Evolutionary conservation across 805 yeast genomes (phyloP).

Genomic region (Candida wancherniae): DNA sequence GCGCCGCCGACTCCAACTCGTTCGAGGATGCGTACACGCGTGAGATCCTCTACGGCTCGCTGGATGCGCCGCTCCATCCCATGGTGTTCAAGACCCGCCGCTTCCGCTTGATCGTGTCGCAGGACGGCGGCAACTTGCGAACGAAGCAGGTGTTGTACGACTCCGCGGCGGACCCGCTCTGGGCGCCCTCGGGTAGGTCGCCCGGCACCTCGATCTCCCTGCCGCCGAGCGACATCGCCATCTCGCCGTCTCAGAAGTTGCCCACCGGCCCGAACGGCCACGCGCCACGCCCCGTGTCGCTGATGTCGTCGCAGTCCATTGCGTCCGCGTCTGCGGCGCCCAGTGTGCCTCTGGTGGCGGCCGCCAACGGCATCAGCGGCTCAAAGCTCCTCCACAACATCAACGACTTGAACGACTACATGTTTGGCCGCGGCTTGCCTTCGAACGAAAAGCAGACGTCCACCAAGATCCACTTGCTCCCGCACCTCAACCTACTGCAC

Average conservation of each 20-base stretch:
- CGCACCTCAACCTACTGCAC: constrained; percentile 33
- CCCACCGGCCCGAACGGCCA: no score
- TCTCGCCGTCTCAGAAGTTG: no score
- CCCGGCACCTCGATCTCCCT: no score
- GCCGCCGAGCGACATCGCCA: neutral
- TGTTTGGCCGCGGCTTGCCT: constrained; percentile 57
- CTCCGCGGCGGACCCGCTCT: constrained; percentile 26
- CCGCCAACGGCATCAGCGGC: no score
- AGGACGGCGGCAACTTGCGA: constrained; percentile 47
- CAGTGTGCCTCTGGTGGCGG: no score
- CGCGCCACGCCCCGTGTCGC: no score
- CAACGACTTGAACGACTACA: constrained; percentile 44
- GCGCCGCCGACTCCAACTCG: constrained; percentile 16
- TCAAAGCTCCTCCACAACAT: constrained; percentile 36
- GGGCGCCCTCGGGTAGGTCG: no score
- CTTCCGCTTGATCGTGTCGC: constrained; percentile 44
- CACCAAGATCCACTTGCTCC: constrained; percentile 47
- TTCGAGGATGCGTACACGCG: constrained; percentile 44
- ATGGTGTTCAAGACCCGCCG: constrained; percentile 23
- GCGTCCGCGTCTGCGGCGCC: no score
- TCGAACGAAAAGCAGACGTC: constrained; percentile 40
- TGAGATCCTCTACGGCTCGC: constrained; percentile 42
- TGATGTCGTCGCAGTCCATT: no score
- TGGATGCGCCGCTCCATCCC: constrained; percentile 17
- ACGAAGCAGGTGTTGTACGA: constrained; percentile 48